Evolutionary conservation across 306 rosid genomes (phyloP).

Genomic region (Acacia acuminata): DNA sequence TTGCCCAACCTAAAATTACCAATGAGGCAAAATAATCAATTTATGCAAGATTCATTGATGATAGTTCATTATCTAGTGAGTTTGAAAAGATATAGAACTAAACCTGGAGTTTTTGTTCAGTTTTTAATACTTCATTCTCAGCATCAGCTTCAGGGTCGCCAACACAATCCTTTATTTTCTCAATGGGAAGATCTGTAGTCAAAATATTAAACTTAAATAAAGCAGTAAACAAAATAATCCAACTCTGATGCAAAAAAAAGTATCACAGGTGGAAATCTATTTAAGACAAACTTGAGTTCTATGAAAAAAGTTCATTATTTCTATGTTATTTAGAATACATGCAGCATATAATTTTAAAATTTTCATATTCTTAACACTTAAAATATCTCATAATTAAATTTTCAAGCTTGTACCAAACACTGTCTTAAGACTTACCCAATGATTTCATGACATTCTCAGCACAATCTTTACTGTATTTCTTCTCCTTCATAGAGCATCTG

Average conservation of each 20-base stretch:
- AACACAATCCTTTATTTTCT: slow-evolving; percentile 71
- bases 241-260: background rate
- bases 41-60: background rate
- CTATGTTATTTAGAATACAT: background rate
- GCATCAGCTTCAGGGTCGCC: slow-evolving; percentile 86
- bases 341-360: background rate
- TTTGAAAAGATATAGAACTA: slow-evolving; percentile 5
- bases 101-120: slow-evolving; percentile 85
- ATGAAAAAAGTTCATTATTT: background rate
- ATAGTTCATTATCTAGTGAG: background rate
- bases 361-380: background rate
- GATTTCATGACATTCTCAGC: slow-evolving; percentile 82
- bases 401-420: background rate
- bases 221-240: slow-evolving; percentile 8
- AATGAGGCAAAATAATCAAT: slow-evolving; percentile 4
- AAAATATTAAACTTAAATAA: slow-evolving; percentile 18
- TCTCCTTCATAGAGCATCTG: slow-evolving; percentile 96
- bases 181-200: slow-evolving; percentile 71
- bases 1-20: slow-evolving; percentile 63
- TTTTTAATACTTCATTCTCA: slow-evolving; percentile 79
- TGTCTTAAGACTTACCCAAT: slow-evolving; percentile 49
- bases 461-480: slow-evolving; percentile 80
- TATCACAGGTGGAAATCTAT: background rate
- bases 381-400: background rate
- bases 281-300: background rate